Evolutionary conservation across 345 rosid genomes (phyloP).

Genomic region (Trapa bicornis): DNA sequence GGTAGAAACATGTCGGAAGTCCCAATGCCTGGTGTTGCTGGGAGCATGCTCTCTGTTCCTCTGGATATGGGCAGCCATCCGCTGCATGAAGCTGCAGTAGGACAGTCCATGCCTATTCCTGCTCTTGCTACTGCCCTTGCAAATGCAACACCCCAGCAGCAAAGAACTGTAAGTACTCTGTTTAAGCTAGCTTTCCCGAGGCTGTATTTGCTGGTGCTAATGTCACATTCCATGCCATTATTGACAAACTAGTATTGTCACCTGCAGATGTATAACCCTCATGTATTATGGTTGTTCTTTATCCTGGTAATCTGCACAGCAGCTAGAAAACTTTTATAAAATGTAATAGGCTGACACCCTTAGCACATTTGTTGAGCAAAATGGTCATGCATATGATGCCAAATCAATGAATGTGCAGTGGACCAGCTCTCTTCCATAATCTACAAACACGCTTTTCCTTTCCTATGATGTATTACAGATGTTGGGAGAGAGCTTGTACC

Average conservation of each 20-base stretch:
- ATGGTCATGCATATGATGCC: no score
- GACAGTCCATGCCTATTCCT: slow-evolving; percentile 44
- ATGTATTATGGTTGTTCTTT: background rate
- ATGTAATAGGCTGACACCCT: no score
- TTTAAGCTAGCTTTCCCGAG: background rate
- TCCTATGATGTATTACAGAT: slow-evolving; percentile 17
- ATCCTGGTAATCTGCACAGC: no score
- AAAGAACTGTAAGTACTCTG: slow-evolving; percentile 37
- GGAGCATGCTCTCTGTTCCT: slow-evolving; percentile 50
- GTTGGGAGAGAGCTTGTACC: slow-evolving; percentile 71
- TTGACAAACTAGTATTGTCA: no score
- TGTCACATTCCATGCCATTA: no score
- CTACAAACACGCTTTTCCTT: no score
- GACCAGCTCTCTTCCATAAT: no score
- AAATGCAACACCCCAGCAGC: slow-evolving; percentile 57
- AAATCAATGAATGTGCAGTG: no score
- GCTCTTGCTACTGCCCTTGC: slow-evolving; percentile 68
- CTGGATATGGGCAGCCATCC: slow-evolving; percentile 49
- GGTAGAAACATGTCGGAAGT: slow-evolving; percentile 51
- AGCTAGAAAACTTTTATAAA: no score
- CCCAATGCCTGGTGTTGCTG: slow-evolving; percentile 34
- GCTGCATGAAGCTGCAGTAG: slow-evolving; percentile 34
- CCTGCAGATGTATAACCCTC: background rate
- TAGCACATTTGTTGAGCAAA: no score
- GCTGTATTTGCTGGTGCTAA: no score